Conservation (phyloP, 768 basidiomycete genomes). For the Xerocomellus amylosporus region DNA sequence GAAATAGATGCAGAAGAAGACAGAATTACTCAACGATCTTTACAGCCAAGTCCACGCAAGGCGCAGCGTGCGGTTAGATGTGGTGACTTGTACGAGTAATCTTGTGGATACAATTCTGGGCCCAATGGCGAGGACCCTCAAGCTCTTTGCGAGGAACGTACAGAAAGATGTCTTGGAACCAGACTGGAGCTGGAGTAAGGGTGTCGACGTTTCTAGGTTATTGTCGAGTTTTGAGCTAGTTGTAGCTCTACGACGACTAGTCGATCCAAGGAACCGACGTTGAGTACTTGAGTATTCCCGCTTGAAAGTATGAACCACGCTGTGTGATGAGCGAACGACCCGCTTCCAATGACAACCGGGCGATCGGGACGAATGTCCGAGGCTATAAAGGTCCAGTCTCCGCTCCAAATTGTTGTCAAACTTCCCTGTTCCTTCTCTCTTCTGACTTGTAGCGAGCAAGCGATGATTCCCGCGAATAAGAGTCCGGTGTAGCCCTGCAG, state of each 20-base stretch:
- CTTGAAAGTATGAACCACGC: too few relatives aligned
- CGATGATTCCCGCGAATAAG: background rate
- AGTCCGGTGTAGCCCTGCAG: background rate
- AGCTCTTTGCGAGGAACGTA: background rate
- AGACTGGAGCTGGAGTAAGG: background rate
- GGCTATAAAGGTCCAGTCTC: background rate
- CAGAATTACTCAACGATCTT: constrained; percentile 14
- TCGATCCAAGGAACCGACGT: too few relatives aligned
- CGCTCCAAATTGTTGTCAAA: background rate
- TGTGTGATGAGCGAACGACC: too few relatives aligned
- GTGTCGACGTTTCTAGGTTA: background rate
- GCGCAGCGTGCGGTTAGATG: background rate
- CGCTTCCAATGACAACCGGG: too few relatives aligned
- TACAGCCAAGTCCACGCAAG: constrained; percentile 7
- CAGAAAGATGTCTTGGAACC: too few relatives aligned
- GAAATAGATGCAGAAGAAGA: constrained; percentile 1
- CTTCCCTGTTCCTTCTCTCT: background rate
- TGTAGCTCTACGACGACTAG: background rate
- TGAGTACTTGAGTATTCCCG: too few relatives aligned
- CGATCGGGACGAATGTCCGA: background rate
- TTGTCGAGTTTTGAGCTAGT: background rate
- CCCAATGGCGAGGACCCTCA: too few relatives aligned
- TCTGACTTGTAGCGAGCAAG: background rate
- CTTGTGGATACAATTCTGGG: background rate
- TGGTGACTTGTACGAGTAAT: background rate